These are phyloP conservation scores for Margaritispora aquatica DNA, from an alignment of 495 filamentous ascomycete species.

Conservation along the genomic window DNA sequence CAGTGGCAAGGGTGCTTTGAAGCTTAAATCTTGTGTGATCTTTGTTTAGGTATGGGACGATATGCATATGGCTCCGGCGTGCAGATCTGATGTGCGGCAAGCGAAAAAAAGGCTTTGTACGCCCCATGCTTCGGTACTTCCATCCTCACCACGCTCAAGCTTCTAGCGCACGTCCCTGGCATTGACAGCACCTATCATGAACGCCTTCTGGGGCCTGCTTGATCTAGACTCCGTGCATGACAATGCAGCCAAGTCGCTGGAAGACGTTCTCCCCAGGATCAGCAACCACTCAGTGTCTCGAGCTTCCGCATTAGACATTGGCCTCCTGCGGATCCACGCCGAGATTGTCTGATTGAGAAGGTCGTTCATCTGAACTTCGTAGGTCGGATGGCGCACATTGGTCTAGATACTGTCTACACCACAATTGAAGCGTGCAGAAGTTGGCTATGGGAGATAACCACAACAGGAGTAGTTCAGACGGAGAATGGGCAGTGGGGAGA, in stretches of 20 bases:
- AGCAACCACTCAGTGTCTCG: background rate
- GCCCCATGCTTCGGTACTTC: background rate
- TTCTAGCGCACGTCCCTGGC: background rate
- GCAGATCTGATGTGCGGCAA: background rate
- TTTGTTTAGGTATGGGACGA: background rate
- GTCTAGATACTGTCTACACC: background rate
- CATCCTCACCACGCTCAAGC: background rate
- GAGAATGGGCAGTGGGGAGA: background rate
- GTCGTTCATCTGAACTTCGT: background rate
- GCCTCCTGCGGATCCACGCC: background rate
- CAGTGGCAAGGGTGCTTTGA: constrained; percentile 1
- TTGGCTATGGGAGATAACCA: background rate
- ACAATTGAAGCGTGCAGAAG: background rate
- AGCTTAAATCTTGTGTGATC: constrained; percentile 13
- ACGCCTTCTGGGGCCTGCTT: no score
- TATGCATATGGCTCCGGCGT: no score
- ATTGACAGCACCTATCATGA: background rate
- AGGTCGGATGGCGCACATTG: constrained; percentile 1
- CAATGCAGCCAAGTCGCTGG: constrained; percentile 1
- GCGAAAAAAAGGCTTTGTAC: background rate
- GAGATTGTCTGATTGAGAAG: constrained; percentile 3
- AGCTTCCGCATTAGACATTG: constrained; percentile 3
- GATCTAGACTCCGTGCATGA: background rate
- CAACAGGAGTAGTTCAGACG: no score
- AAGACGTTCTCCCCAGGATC: background rate